Conservation (phyloP, 2,329 filamentous ascomycete species). For the Fusarium abutilonis region DNA sequence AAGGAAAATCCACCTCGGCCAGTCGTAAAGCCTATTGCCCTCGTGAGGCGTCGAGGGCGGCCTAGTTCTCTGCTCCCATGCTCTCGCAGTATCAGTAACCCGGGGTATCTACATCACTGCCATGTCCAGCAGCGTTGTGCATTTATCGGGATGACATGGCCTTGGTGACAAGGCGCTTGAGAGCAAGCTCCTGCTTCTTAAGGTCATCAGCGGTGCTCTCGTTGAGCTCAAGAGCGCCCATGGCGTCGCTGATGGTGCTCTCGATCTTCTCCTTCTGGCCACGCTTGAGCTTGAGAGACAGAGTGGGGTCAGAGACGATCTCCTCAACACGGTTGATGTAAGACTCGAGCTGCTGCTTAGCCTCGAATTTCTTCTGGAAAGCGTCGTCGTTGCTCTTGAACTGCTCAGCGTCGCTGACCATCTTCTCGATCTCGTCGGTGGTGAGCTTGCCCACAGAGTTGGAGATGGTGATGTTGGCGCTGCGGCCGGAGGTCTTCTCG, state of each 20-base stretch:
- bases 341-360: conserved; percentile 98
- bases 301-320: conserved; percentile 94
- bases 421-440: conserved; percentile 92
- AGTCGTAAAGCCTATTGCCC: conserved; percentile 30
- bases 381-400: conserved; percentile 99
- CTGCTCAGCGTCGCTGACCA: conserved; percentile 96
- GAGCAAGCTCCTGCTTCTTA: conserved; percentile 99
- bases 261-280: conserved; percentile 99
- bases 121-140: conserved; percentile 27
- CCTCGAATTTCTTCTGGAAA: conserved; percentile 99
- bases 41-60: conserved; percentile 35
- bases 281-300: conserved; percentile 97
- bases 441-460: conserved; percentile 99
- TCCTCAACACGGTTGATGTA: conserved; percentile 99
- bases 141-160: conserved; percentile 90
- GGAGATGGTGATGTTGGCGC: conserved; percentile 99
- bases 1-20: conserved; percentile 38
- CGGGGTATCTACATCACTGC: conserved; percentile 33
- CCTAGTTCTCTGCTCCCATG: conserved; percentile 27
- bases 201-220: conserved; percentile 92
- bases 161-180: conserved; percentile 99
- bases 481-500: conserved; percentile 98
- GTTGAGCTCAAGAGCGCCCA: conserved; percentile 96
- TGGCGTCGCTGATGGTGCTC: conserved; percentile 93
- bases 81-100: conserved; percentile 28